phyloP scores from a whole-genome alignment of 345 rosid genomes.

The Populus alba region DNA sequence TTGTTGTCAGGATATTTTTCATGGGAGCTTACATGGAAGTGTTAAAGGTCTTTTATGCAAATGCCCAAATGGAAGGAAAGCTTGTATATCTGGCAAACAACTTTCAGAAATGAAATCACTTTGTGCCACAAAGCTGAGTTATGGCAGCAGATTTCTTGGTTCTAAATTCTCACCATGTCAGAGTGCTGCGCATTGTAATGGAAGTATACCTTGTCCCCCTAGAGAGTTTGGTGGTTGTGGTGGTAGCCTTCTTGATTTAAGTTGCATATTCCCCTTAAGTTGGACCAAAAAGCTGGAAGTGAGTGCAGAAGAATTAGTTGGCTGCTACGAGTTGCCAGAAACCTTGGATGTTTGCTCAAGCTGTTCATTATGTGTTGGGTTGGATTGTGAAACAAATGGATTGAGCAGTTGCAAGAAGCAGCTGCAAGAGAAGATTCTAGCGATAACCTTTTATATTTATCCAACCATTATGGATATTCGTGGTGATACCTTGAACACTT shows the following conservation, averaged over 20 bases:
- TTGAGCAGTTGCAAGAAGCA: slow-evolving; percentile 61
- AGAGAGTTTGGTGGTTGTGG: slow-evolving; percentile 64
- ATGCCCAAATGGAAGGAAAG: slow-evolving; percentile 35
- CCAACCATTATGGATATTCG: slow-evolving; percentile 52
- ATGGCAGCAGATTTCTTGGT: slow-evolving; percentile 24
- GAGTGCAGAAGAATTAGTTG: slow-evolving; percentile 79
- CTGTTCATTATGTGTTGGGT: slow-evolving; percentile 62
- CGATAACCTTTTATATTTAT: slow-evolving; percentile 66
- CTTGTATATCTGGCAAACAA: slow-evolving; percentile 24
- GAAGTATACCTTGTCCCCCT: slow-evolving; percentile 49
- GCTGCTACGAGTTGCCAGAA: slow-evolving; percentile 88
- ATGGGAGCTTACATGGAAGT: slow-evolving; percentile 41
- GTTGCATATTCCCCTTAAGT: slow-evolving; percentile 45
- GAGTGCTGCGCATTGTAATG: slow-evolving; percentile 31
- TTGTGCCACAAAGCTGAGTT: slow-evolving; percentile 20
- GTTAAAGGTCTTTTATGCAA: slow-evolving; percentile 35
- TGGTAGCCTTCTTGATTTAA: slow-evolving; percentile 47
- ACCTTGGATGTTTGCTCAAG: slow-evolving; percentile 48
- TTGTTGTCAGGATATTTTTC: slow-evolving; percentile 51
- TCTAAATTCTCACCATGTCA: slow-evolving; percentile 28
- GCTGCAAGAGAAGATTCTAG: slow-evolving; percentile 54
- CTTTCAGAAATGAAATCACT: slow-evolving; percentile 29
- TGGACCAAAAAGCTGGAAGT: slow-evolving; percentile 72
- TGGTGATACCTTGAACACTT: slow-evolving; percentile 75
- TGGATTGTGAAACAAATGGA: slow-evolving; percentile 41